phyloP scores from a whole-genome alignment of 768 basidiomycete genomes.

The Gautieria morchelliformis region DNA sequence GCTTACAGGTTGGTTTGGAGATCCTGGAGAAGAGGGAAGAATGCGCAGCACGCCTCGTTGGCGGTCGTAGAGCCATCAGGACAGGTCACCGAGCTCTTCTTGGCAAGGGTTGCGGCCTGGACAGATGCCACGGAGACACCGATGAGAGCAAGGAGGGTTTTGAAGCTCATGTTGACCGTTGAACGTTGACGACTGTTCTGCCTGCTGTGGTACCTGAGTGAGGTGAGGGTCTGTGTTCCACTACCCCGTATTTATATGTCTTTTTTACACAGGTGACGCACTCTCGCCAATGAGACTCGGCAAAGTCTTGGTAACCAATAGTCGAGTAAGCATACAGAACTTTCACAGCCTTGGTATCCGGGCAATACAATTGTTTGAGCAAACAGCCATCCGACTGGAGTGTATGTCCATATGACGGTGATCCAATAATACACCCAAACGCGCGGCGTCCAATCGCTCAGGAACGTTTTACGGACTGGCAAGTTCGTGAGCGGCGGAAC shows the following conservation, averaged over 20 bases:
- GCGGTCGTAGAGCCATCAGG: slow-evolving; percentile 2
- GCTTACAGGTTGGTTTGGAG: slow-evolving; percentile 8
- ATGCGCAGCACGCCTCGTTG: slow-evolving; percentile 2
- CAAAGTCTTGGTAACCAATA: background rate
- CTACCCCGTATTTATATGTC: background rate
- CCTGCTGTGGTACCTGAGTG: background rate
- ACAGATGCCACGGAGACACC: background rate
- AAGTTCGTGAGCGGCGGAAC: background rate
- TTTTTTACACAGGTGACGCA: no score
- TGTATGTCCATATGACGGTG: no score
- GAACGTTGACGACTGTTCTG: background rate
- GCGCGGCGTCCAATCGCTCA: background rate
- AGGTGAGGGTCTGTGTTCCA: background rate
- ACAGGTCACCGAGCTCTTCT: slow-evolving; percentile 2
- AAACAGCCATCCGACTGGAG: background rate
- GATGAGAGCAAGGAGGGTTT: background rate
- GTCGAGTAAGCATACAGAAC: background rate
- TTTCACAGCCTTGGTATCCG: background rate
- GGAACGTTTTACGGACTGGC: background rate
- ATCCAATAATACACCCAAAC: background rate
- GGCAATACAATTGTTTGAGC: background rate
- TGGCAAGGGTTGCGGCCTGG: slow-evolving; percentile 6
- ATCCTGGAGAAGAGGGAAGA: slow-evolving; percentile 8
- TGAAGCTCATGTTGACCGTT: background rate
- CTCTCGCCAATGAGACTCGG: no score